Percentiles rank a stretch among this genome's conserved stretches.
Evolutionary conservation across 371 early-diverging fungal species (phyloP).

Genomic region (Amoeboaphelidium occidentale): DNA sequence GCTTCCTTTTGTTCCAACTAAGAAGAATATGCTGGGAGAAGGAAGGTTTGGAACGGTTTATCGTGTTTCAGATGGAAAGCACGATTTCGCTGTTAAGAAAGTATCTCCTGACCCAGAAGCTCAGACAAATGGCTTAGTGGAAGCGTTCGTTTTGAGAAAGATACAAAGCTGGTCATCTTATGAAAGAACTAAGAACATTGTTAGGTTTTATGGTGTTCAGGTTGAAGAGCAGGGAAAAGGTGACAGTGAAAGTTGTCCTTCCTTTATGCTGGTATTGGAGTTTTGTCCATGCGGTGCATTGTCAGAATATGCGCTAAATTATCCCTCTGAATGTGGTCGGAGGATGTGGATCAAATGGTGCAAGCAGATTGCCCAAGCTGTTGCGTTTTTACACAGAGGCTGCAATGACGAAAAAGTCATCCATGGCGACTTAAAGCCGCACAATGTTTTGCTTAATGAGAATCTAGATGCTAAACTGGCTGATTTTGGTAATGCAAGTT

Average conservation of each 20-base stretch:
- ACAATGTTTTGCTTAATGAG: conserved; percentile 34
- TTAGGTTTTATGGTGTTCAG: conserved; percentile 12
- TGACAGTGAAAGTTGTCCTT: background rate
- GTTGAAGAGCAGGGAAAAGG: background rate
- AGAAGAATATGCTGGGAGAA: conserved; percentile 23
- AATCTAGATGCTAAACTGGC: conserved; percentile 19
- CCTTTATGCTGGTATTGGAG: conserved; percentile 28
- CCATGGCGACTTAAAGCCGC: conserved; percentile 70
- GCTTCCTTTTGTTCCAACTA: conserved; percentile 18
- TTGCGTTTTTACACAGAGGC: conserved; percentile 28
- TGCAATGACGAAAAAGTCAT: conserved; percentile 20
- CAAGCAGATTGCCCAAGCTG: conserved; percentile 32
- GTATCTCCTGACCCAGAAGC: conserved; percentile 18
- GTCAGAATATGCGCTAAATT: conserved; percentile 26
- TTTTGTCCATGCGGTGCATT: conserved; percentile 28
- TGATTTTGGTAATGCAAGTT: conserved; percentile 37
- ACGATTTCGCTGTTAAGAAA: conserved; percentile 21
- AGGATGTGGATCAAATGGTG: conserved; percentile 40
- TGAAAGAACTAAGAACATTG: conserved; percentile 6
- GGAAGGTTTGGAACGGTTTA: conserved; percentile 29
- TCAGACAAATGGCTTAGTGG: conserved; percentile 17
- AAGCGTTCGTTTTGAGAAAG: conserved; percentile 15
- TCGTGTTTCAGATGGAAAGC: background rate
- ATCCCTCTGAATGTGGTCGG: conserved; percentile 23
- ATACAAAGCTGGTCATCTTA: conserved; percentile 4